A percentile compares a stretch with the other conserved stretches of the same genome.
Conservation (phyloP, 305 asterid genomes). For the Fraxinus angustifolia region DNA sequence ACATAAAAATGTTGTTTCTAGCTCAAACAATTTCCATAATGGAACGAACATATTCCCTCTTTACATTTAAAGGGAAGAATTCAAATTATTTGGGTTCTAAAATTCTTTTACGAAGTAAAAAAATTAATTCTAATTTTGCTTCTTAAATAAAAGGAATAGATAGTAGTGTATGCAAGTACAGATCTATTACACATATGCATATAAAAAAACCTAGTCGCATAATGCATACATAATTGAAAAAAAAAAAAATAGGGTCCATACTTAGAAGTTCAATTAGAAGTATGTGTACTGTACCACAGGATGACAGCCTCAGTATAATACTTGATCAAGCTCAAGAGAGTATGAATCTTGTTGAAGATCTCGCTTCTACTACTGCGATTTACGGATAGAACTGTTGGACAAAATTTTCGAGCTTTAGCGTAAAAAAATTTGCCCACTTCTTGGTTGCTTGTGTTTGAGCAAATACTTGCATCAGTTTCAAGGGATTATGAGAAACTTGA, state of each 20-base stretch:
- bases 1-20: neutral
- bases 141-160: neutral
- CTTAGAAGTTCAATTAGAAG: neutral
- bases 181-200: neutral
- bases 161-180: neutral
- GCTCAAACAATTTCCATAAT: neutral
- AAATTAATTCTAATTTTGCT: neutral
- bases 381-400: slow-evolving; percentile 50
- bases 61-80: neutral
- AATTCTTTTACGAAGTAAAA: neutral
- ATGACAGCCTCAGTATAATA: slow-evolving; percentile 71
- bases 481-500: neutral
- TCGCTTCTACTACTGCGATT: slow-evolving; percentile 64
- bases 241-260: neutral
- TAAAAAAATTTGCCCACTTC: neutral
- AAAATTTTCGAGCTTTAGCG: slow-evolving; percentile 14
- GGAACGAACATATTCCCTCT: neutral
- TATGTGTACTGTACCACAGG: slow-evolving; percentile 38
- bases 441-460: neutral
- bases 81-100: neutral
- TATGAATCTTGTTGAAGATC: slow-evolving; percentile 69
- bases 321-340: slow-evolving; percentile 51
- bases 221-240: neutral
- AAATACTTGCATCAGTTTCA: neutral
- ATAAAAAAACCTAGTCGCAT: neutral